A percentile compares a stretch with the other conserved stretches of the same genome.
Evolutionary conservation across 192 early-diverging fungal species (phyloP).

Genomic region (Phlyctochytrium bullatum): DNA sequence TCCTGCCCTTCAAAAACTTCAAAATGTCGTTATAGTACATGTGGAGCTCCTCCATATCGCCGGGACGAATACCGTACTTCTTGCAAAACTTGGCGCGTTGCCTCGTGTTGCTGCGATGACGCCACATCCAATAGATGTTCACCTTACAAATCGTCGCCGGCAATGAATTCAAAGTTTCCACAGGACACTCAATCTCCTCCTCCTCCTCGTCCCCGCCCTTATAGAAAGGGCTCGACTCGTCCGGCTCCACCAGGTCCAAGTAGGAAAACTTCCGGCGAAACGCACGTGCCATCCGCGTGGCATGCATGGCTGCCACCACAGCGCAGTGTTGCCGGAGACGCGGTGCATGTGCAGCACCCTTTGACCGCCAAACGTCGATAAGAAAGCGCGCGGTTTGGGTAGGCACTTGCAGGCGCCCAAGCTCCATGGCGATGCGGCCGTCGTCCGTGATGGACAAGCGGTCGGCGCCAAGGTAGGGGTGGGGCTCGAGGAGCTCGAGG

Average conservation of each 20-base stretch:
- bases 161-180: not conserved
- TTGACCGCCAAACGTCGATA: conserved; percentile 3
- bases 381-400: conserved; percentile 10
- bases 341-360: not conserved
- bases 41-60: conserved; percentile 12
- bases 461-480: not conserved
- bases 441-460: conserved; percentile 2
- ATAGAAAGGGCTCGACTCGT: too few relatives aligned
- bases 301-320: conserved; percentile 17
- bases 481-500: not conserved
- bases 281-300: not conserved
- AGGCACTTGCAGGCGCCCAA: conserved; percentile 7
- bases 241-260: not conserved
- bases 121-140: conserved; percentile 6
- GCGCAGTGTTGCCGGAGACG: not conserved
- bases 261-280: not conserved
- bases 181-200: not conserved
- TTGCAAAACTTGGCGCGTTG: conserved; percentile 12
- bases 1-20: conserved; percentile 5
- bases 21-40: not conserved
- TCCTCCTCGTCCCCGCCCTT: too few relatives aligned
- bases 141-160: conserved; percentile 14
- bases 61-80: not conserved
- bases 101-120: not conserved
- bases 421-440: conserved; percentile 16